phyloP scores from a whole-genome alignment of 768 basidiomycete species.

The Austroboletus eburneus region DNA sequence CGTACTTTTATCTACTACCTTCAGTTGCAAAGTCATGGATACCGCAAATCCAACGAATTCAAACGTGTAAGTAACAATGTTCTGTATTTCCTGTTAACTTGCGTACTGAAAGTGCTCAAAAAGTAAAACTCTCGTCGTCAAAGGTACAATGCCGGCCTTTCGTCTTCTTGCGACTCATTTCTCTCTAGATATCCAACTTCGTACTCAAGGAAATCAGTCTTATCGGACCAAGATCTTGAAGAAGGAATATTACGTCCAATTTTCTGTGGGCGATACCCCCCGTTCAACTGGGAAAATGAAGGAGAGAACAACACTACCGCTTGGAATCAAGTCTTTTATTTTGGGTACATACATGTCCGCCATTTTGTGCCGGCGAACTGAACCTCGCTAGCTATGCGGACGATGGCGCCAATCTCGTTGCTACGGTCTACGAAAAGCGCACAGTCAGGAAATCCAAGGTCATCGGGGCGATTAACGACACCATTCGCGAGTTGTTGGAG shows the following conservation, averaged over 20 bases:
- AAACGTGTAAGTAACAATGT: too few species aligned
- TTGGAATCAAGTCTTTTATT: background rate
- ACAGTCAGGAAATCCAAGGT: background rate
- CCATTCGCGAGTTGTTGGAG: background rate
- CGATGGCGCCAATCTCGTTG: background rate
- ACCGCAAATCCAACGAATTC: too few species aligned
- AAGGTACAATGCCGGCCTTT: background rate
- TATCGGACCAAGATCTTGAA: background rate
- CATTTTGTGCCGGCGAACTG: background rate
- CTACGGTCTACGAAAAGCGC: background rate
- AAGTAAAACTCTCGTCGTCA: constrained; percentile 1
- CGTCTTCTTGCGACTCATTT: too few species aligned
- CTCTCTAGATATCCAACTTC: constrained; percentile 8
- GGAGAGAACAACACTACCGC: background rate
- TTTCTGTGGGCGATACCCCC: background rate
- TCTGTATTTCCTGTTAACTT: too few species aligned
- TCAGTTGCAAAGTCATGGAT: too few species aligned
- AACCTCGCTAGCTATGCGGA: background rate
- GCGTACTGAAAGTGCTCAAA: background rate
- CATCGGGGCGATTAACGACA: background rate
- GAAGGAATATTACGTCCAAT: background rate
- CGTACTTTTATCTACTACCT: too few species aligned
- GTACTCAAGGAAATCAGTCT: background rate
- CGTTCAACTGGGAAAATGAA: background rate
- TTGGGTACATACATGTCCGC: background rate